Percentiles rank a stretch among this genome's conserved stretches.
Evolutionary conservation across 768 basidiomycete genomes (phyloP).

Genomic region (Boletellus ananiceps): DNA sequence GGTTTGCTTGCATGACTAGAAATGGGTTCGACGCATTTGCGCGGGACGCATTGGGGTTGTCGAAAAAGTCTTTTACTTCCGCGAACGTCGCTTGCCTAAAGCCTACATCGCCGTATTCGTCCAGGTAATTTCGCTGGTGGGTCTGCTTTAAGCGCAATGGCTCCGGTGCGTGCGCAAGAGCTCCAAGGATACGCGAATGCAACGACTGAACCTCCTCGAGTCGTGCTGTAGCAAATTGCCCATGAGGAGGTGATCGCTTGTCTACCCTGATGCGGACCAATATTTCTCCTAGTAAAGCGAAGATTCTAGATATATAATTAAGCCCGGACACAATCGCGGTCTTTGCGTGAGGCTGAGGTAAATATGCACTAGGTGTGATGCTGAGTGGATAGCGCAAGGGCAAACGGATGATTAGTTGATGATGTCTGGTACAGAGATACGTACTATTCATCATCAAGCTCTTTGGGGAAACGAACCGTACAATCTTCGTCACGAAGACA

Average conservation of each 20-base stretch:
- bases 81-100: constrained; percentile 82
- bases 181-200: constrained; percentile 68
- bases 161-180: constrained; percentile 73
- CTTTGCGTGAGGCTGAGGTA: constrained; percentile 84
- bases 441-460: constrained; percentile 87
- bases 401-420: constrained; percentile 23
- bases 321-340: constrained; percentile 83
- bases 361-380: constrained; percentile 79
- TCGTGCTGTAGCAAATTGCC: constrained; percentile 78
- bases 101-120: constrained; percentile 63
- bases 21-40: constrained; percentile 86
- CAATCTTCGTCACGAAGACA: constrained; percentile 88
- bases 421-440: constrained; percentile 33
- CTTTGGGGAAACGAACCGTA: constrained; percentile 82
- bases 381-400: constrained; percentile 33
- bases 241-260: constrained; percentile 80
- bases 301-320: constrained; percentile 83
- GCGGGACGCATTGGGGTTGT: constrained; percentile 82
- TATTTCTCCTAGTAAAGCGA: constrained; percentile 81
- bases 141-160: constrained; percentile 64
- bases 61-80: constrained; percentile 88
- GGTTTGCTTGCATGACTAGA: constrained; percentile 88
- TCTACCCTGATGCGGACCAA: constrained; percentile 83
- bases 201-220: constrained; percentile 82
- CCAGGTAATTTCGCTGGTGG: constrained; percentile 43